Evolutionary conservation across 768 basidiomycete species (phyloP), one percentile per base, ranked within the genome.

Genomic region (Russula griseocarnosa): DNA sequence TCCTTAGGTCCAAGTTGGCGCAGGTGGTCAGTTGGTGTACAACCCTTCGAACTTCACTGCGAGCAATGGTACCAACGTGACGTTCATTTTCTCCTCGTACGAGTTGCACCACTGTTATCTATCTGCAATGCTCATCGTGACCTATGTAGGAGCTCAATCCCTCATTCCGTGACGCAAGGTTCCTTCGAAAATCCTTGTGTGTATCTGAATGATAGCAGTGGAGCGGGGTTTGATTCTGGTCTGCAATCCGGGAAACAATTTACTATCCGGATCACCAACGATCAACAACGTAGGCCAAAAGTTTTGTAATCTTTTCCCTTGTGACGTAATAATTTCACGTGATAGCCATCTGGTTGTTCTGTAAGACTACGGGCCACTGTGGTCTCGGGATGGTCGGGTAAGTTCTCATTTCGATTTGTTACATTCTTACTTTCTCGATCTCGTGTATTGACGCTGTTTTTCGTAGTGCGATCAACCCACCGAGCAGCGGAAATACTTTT

Each of bases 321-420:
- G 8, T 46, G 26, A 10, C 14, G 4, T 58, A 36, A 38, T 32
- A 10, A 26, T 6, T 28, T 18, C 32, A 44, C 38, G 3, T 34
- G 64, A 20, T 60, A 84, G 82, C 82, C 24, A 80, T 85, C 60
- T 85, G 80, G 79, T 83, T 78, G 78, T 79, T 79, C 69, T 84
- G 83, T 75, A 82, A 83, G 71, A 72, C 75, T 59, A 56, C 70
- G 14, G 49, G 46, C 5, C 83, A 84, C 70, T 84, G 83, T 67
- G 79, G 79, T 18, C 58, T 76, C 64, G 83, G 83, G 22, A 80
- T 82, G 80, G 80, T 82, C 32, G 80, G 78, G 64, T 76, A 72
- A 68, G 72, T 58, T 10, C 58, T 34, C 8, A 2, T 34, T 60
- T 14, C 38, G 13, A 34, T 0, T 28, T 44, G 20, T n/a, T 11